Evolutionary conservation across 129 eudicot species (phyloP).

Genomic region (Pseudognaphalium luteoalbum): DNA sequence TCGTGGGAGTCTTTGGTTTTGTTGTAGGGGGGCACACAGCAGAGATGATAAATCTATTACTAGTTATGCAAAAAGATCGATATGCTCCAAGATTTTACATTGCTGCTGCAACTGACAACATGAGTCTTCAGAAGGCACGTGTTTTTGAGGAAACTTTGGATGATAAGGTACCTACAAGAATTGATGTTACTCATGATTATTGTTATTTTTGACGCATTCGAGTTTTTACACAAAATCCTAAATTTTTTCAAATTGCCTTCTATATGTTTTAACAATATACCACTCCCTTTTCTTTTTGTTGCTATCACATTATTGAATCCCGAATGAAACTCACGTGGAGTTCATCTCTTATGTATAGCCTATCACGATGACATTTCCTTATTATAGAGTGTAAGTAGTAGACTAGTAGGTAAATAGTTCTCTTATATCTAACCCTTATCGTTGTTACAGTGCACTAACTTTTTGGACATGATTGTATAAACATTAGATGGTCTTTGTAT

Average conservation of each 20-base stretch:
- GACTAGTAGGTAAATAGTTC: too few species aligned
- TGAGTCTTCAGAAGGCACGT: constrained; percentile 95
- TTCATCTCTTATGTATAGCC: too few species aligned
- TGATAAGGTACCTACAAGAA: constrained; percentile 44
- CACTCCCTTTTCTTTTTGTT: background rate
- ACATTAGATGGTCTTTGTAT: too few species aligned
- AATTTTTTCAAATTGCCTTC: background rate
- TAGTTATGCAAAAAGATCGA: constrained; percentile 61
- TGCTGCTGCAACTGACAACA: constrained; percentile 92
- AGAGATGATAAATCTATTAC: constrained; percentile 79
- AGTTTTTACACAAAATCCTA: background rate
- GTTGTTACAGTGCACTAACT: too few species aligned
- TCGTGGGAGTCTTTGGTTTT: background rate
- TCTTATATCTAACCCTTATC: too few species aligned
- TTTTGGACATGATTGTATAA: too few species aligned
- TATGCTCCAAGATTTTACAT: constrained; percentile 72
- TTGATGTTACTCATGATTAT: background rate
- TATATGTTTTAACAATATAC: background rate
- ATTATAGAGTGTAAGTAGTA: too few species aligned
- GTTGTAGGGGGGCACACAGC: constrained; percentile 86
- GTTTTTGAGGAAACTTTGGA: constrained; percentile 60
- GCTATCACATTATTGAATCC: constrained; percentile 8
- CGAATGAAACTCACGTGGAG: background rate
- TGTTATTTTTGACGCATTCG: background rate
- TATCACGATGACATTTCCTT: too few species aligned